phyloP scores from a whole-genome alignment of 805 yeast species.

The Lipomyces sp. region DNA sequence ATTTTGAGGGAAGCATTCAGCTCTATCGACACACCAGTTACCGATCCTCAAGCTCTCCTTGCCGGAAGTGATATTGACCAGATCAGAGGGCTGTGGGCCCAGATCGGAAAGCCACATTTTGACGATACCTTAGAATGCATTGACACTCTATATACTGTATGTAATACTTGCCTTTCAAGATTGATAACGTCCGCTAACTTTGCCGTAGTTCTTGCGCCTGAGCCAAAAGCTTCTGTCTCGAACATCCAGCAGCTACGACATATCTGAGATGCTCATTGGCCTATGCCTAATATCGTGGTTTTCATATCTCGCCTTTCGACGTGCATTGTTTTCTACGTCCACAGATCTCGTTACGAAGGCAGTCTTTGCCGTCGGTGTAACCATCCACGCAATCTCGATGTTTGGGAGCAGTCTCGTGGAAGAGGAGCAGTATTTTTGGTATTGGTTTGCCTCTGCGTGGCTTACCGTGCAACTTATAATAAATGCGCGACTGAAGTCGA shows the following conservation, averaged over 20 bases:
- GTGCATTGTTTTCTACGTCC: conserved; percentile 7
- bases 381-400: conserved; percentile 57
- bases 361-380: conserved; percentile 41
- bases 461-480: conserved; percentile 14
- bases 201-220: conserved; percentile 19
- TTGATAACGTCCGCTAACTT: neutral
- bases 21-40: conserved; percentile 47
- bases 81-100: conserved; percentile 24
- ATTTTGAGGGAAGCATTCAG: conserved; percentile 39
- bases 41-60: conserved; percentile 6
- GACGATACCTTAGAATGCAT: neutral
- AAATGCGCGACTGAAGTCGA: conserved; percentile 11
- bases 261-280: conserved; percentile 55
- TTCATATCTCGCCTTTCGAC: conserved; percentile 13
- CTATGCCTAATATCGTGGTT: conserved; percentile 46
- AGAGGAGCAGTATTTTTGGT: conserved; percentile 97
- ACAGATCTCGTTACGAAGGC: conserved; percentile 12
- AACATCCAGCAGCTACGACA: conserved; percentile 71
- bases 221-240: conserved; percentile 44
- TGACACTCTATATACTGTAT: conserved; percentile 10
- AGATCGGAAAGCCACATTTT: conserved; percentile 11
- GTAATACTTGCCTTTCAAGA: neutral
- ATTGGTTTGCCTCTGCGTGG: conserved; percentile 64
- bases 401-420: conserved; percentile 92
- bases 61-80: conserved; percentile 20